Percentiles rank a stretch among this genome's conserved stretches.
phyloP scores from a whole-genome alignment of 805 yeast genomes.

The Saturnispora ahearnii region DNA sequence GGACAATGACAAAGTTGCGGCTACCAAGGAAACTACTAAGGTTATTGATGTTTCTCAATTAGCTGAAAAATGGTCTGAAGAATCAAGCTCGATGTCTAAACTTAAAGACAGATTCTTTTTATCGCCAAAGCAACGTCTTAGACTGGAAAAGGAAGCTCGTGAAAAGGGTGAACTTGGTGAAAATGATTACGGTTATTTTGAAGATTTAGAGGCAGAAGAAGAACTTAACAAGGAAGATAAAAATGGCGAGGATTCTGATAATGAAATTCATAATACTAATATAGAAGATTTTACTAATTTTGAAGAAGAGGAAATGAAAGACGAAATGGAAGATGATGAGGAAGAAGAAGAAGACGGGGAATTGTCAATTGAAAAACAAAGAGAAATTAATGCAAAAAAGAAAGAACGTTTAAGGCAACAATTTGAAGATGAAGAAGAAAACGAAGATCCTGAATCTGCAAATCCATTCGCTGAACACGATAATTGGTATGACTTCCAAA shows the following conservation, averaged over 20 bases:
- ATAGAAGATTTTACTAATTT: constrained; percentile 46
- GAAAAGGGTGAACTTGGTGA: constrained; percentile 16
- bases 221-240: constrained; percentile 37
- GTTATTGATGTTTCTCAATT: constrained; percentile 30
- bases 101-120: constrained; percentile 42
- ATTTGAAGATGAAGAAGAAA: constrained; percentile 76
- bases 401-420: constrained; percentile 84
- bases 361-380: constrained; percentile 59
- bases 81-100: constrained; percentile 30
- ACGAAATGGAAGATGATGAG: constrained; percentile 28
- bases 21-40: constrained; percentile 29
- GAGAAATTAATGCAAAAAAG: constrained; percentile 76
- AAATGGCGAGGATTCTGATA: constrained; percentile 35
- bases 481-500: constrained; percentile 96
- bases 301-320: constrained; percentile 41
- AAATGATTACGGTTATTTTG: constrained; percentile 32
- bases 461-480: constrained; percentile 63
- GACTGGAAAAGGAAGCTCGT: constrained; percentile 25
- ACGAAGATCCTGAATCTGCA: constrained; percentile 56
- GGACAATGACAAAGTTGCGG: constrained; percentile 14
- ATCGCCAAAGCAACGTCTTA: constrained; percentile 40
- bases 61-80: constrained; percentile 34
- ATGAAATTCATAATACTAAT: constrained; percentile 38
- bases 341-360: constrained; percentile 36
- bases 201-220: constrained; percentile 22